These are phyloP conservation scores for Excoecaria cochinchinensis DNA, from an alignment of 345 rosid genomes.

Conservation along the genomic window DNA sequence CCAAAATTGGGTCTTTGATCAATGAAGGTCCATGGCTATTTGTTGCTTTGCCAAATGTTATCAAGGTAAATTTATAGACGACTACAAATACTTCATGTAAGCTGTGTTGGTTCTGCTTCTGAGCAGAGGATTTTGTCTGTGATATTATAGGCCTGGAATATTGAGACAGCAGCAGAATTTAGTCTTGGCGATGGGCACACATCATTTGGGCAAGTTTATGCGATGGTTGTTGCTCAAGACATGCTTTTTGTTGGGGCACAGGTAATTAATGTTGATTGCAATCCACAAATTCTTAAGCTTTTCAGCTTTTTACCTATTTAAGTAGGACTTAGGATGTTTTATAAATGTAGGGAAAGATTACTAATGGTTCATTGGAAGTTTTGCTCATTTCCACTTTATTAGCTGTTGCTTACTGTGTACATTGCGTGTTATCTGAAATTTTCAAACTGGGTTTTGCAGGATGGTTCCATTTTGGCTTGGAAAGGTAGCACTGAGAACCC, in stretches of 20 bases:
- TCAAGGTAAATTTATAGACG: slow-evolving; percentile 41
- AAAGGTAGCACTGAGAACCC: slow-evolving; percentile 30
- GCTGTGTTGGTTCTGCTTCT: neutral
- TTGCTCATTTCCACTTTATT: no score
- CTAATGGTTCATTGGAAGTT: neutral
- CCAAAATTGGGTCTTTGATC: slow-evolving; percentile 47
- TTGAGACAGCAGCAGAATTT: slow-evolving; percentile 33
- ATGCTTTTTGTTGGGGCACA: slow-evolving; percentile 62
- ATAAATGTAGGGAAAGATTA: neutral
- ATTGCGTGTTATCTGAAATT: no score
- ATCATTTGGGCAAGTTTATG: slow-evolving; percentile 47
- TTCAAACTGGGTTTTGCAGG: slow-evolving; percentile 26
- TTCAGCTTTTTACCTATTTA: neutral
- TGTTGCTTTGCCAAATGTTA: slow-evolving; percentile 47
- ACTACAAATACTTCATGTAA: neutral
- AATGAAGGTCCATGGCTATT: slow-evolving; percentile 66
- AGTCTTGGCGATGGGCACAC: slow-evolving; percentile 36
- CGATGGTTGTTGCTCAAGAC: slow-evolving; percentile 36
- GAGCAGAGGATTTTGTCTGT: neutral
- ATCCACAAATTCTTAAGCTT: neutral
- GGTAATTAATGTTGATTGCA: slow-evolving; percentile 31
- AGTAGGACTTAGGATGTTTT: neutral
- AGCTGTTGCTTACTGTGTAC: no score
- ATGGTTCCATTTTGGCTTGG: slow-evolving; percentile 54
- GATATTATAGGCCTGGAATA: slow-evolving; percentile 48